A percentile compares a stretch with the other conserved stretches of the same genome.
Evolutionary conservation across 108 stramenopile genomes (phyloP).

Genomic region (Fragilaria crotonensis): DNA sequence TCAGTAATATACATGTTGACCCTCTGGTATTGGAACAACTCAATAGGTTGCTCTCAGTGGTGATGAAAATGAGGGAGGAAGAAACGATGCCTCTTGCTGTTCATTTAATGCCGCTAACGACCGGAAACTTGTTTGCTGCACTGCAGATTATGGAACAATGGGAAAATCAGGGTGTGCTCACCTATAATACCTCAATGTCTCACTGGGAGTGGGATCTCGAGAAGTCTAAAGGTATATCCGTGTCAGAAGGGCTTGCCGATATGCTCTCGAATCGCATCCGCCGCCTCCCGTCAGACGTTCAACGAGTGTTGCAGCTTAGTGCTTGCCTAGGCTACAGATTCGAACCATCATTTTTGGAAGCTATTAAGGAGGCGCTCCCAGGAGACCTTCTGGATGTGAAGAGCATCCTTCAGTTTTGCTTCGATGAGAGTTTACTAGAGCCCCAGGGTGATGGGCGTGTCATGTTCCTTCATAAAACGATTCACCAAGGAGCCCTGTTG

Average conservation of each 20-base stretch:
- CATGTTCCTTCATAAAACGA: not conserved
- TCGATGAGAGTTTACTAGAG: not conserved
- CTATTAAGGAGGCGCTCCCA: not conserved
- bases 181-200: too few species aligned
- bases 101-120: too few species aligned
- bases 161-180: too few species aligned
- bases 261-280: not conserved
- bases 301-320: not conserved
- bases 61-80: too few species aligned
- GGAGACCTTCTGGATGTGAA: not conserved
- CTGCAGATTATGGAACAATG: too few species aligned
- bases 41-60: too few species aligned
- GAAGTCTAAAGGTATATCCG: not conserved
- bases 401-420: not conserved
- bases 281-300: not conserved
- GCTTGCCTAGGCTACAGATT: not conserved
- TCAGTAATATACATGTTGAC: too few species aligned
- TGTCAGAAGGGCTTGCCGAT: not conserved
- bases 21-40: too few species aligned
- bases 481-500: not conserved
- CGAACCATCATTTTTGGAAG: not conserved
- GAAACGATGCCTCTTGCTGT: too few species aligned
- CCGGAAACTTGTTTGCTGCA: too few species aligned
- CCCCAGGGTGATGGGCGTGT: not conserved
- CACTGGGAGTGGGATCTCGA: not conserved